Conservation (phyloP, 345 rosid species). For the Cardamine chenopodiifolia region DNA sequence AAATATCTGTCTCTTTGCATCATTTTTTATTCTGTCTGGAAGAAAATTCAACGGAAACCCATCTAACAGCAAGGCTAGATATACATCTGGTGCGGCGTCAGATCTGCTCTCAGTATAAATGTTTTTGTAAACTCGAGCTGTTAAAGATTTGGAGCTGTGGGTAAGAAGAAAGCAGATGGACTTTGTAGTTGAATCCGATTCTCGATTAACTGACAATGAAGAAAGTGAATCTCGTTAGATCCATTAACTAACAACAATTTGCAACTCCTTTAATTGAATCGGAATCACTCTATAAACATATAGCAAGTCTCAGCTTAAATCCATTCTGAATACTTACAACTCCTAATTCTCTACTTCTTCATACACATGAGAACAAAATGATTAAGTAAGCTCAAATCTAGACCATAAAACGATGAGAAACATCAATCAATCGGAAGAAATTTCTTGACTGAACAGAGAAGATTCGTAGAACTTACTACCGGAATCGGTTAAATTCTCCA, state of each 20-base stretch:
- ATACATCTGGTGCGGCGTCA: slow-evolving; percentile 53
- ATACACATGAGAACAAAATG: neutral
- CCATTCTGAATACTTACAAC: neutral
- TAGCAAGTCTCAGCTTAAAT: slow-evolving; percentile 7
- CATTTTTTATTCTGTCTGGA: slow-evolving; percentile 51
- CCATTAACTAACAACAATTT: neutral
- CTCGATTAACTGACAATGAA: slow-evolving; percentile 64
- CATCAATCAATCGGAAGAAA: neutral
- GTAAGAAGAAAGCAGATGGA: slow-evolving; percentile 62
- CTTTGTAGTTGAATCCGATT: slow-evolving; percentile 60
- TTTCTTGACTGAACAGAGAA: neutral
- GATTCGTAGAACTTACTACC: neutral
- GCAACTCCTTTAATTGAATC: neutral
- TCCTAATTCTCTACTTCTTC: neutral
- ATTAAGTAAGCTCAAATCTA: slow-evolving; percentile 2
- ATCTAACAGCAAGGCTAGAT: slow-evolving; percentile 67
- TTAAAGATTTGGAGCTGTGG: slow-evolving; percentile 54
- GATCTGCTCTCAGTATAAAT: slow-evolving; percentile 47
- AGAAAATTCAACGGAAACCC: slow-evolving; percentile 73
- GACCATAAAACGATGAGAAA: neutral
- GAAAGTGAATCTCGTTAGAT: slow-evolving; percentile 20
- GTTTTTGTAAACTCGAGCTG: slow-evolving; percentile 56
- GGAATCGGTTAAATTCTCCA: slow-evolving; percentile 3
- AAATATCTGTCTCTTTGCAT: slow-evolving; percentile 57
- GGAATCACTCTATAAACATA: neutral